Base-by-base conservation (phyloP, 2,329 filamentous ascomycete species). In the Beauveria brongniartii region DNA sequence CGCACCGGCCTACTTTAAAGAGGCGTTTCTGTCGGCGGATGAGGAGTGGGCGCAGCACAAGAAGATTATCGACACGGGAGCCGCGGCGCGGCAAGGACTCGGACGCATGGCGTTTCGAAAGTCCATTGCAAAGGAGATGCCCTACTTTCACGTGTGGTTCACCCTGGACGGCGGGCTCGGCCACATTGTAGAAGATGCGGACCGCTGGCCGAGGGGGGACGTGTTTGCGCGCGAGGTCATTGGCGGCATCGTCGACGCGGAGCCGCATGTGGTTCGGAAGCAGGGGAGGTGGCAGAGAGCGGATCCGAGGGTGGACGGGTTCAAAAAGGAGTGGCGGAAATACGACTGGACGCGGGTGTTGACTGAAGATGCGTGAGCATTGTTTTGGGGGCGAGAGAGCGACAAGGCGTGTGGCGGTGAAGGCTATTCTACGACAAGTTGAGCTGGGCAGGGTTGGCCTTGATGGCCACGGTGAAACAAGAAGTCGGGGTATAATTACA, bases 101-200 rank as follows among this genome's bases (percentile, higher is more conserved):
- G 94, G 93, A 0, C 89, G 89, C 69, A 74, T 82, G 58, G 92
- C 94, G 1, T 99, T 99, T 72, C 82, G 93, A 1, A 82, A 86
- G 61, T 88, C 83, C 22, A 79, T 99, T 63, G 91, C 90, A 14
- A 96, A 95, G 76, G 93, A 99, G 77, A 93, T 95, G 90, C 93
- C 95, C 0, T 99, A 99, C 73, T 99, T 99, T 69, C 94, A 99
- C 72, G 93, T 88, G 22, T 99, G 93, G 92, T 97, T 97, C 71
- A 84, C 86, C 57, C 78, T 99, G 1, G 92, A 99, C 70, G 94
- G 94, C 2, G 94, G 94, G 0, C 75, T 99, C 65, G 94, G 91
- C 0, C 94, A 99, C 72, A 80, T 99, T 9, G 90, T 99, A 0
- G 94, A 99, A 74, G 90, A 99, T 67, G 79, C 86, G 30, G 82